Evolutionary conservation across 2,329 filamentous ascomycete genomes (phyloP), one percentile per base, ranked within the genome.

Genomic region (Thielaviopsis euricoi): DNA sequence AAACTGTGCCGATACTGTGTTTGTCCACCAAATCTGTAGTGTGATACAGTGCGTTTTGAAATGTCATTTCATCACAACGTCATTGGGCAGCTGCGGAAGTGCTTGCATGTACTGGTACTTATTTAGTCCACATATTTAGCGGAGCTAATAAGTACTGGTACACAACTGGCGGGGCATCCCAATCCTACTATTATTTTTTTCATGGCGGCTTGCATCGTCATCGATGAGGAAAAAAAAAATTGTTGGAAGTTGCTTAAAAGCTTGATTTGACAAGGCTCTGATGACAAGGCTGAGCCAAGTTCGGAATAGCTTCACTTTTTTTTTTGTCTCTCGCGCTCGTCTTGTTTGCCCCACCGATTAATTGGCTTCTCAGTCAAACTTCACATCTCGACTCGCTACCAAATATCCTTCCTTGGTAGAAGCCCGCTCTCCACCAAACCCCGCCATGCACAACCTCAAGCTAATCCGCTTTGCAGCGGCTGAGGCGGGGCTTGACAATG

Each of bases 371-470:
- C 13, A 48, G 43, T n/a, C 19, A 21, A 48, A n/a, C 17, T 9
- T 48, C 10, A 21, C 2, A 43, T 43, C 37, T 4, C 17, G 2
- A n/a, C n/a, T 33, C 29, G 29, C 19, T 48, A n/a, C 43, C 43
- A 48, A 48, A 23, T 15, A 55, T 23, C 13, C 21, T 22, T 25
- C 23, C 13, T 26, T 40, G 17, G 54, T 26, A 25, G 25, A 53
- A 15, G 22, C 17, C 17, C 13, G 19, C 17, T 43, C 23, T 49
- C 21, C 22, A n/a, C 3, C 12, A 22, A 53, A 25, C 26, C 46
- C 57, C 62, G 62, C 63, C 58, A 97, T 97, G 91, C 85, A 88
- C 68, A 97, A 96, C 71, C 78, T 97, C 65, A 85, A 82, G 71
- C 89, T 84, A 69, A 82, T 89, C 65, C 81, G 79, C 67, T 83